Evolutionary conservation across 1,139 yeast species (phyloP).

Genomic region (Geotrichum carabidarum): DNA sequence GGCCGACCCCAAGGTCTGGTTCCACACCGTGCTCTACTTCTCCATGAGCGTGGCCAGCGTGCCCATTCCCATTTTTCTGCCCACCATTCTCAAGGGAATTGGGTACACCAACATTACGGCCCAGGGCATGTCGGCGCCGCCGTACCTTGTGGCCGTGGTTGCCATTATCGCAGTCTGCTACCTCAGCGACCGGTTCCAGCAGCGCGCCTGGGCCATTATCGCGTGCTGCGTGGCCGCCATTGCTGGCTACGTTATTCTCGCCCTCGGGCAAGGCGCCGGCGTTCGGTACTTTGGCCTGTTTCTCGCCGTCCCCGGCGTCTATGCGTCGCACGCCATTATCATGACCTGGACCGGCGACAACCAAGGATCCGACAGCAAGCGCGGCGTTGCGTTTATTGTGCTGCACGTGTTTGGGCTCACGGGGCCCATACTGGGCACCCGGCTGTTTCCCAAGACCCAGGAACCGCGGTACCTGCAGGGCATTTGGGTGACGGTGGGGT

Average conservation of each 20-base stretch:
- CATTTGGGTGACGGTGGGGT: slow-evolving; percentile 31
- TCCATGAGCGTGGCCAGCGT: slow-evolving; percentile 33
- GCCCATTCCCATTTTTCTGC: slow-evolving; percentile 31
- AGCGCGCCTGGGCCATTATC: slow-evolving; percentile 30
- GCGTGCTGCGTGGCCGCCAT: slow-evolving; percentile 28
- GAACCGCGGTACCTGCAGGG: slow-evolving; percentile 34
- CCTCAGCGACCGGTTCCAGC: slow-evolving; percentile 27
- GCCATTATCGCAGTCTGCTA: slow-evolving; percentile 24
- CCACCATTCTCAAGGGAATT: slow-evolving; percentile 30
- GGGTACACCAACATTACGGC: slow-evolving; percentile 30
- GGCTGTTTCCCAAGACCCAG: slow-evolving; percentile 32
- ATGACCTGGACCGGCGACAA: slow-evolving; percentile 36
- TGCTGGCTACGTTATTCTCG: slow-evolving; percentile 33
- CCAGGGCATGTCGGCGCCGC: slow-evolving; percentile 33
- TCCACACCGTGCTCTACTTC: slow-evolving; percentile 25
- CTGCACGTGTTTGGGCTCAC: slow-evolving; percentile 35
- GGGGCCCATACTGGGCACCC: slow-evolving; percentile 35
- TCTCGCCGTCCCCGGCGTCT: slow-evolving; percentile 35
- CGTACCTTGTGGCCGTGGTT: slow-evolving; percentile 27
- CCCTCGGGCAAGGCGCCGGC: slow-evolving; percentile 25
- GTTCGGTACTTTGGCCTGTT: slow-evolving; percentile 34
- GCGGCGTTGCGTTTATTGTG: slow-evolving; percentile 33
- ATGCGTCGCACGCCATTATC: slow-evolving; percentile 32
- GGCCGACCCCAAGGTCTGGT: slow-evolving; percentile 24
- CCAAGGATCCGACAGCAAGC: slow-evolving; percentile 33